Percentiles rank a stretch among this genome's conserved stretches.
These are phyloP conservation scores for Rhizopogon rudus DNA, from an alignment of 768 basidiomycete species.

Conservation along the genomic window DNA sequence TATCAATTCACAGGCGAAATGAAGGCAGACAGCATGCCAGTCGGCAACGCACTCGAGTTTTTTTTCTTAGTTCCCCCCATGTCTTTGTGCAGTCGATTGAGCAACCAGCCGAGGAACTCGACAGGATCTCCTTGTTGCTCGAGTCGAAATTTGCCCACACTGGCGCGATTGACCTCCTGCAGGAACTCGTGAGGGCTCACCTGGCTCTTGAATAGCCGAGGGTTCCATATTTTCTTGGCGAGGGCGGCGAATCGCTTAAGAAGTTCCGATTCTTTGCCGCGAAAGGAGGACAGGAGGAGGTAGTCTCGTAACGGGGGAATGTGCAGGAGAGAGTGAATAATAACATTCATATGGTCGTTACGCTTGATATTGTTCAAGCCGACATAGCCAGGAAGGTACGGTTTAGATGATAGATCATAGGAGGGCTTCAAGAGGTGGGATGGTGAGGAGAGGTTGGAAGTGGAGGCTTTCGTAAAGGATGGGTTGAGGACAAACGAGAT, in stretches of 20 bases:
- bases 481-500: conserved; percentile 89
- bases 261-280: conserved; percentile 78
- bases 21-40: not conserved
- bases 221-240: conserved; percentile 95
- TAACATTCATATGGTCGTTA: conserved; percentile 97
- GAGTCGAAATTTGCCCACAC: conserved; percentile 85
- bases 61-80: conserved; percentile 91
- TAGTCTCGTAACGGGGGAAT: conserved; percentile 86
- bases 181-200: conserved; percentile 98
- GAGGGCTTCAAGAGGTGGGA: conserved; percentile 65
- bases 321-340: conserved; percentile 91
- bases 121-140: conserved; percentile 95
- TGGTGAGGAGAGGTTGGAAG: conserved; percentile 52
- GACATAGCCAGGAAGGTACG: conserved; percentile 90
- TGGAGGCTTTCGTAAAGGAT: conserved; percentile 63
- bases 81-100: conserved; percentile 91
- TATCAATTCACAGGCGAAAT: conserved; percentile 14
- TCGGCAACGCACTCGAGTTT: conserved; percentile 68
- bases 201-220: conserved; percentile 93
- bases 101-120: conserved; percentile 92
- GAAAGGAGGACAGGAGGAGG: conserved; percentile 71
- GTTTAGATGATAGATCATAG: conserved; percentile 76
- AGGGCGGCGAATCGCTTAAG: conserved; percentile 83
- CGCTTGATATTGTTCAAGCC: conserved; percentile 97
- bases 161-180: conserved; percentile 91